phyloP scores from a whole-genome alignment of 2,329 filamentous ascomycete genomes.

The Colletotrichum sublineola region DNA sequence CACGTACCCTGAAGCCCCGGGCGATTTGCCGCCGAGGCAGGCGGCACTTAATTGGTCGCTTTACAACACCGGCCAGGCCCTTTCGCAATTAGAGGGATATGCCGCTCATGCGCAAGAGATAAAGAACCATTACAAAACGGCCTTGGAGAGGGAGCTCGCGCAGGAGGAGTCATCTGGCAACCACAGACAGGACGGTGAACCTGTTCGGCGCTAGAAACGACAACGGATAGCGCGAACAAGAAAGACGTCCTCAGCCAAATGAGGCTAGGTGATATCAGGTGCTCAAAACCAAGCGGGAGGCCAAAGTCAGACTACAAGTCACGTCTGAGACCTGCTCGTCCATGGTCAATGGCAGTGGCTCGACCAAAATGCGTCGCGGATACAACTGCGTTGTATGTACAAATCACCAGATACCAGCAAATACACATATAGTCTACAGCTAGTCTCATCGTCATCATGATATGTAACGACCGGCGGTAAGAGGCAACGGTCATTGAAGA shows the following conservation, averaged over 20 bases:
- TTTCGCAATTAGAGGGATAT: slow-evolving; percentile 44
- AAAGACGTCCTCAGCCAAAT: neutral
- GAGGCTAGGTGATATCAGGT: neutral
- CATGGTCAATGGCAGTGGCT: neutral
- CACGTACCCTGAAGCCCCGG: slow-evolving; percentile 9
- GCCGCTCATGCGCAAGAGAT: slow-evolving; percentile 45
- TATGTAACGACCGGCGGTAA: slow-evolving; percentile 82
- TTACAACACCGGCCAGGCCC: slow-evolving; percentile 42
- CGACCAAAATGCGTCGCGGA: too few relatives aligned
- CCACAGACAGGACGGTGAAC: neutral
- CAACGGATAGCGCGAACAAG: neutral
- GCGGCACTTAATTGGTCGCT: slow-evolving; percentile 42
- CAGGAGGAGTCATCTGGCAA: slow-evolving; percentile 4
- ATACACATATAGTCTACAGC: neutral
- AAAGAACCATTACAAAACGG: slow-evolving; percentile 39
- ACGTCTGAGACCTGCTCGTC: neutral
- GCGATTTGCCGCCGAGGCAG: slow-evolving; percentile 12
- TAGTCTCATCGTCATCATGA: slow-evolving; percentile 16
- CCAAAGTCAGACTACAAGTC: neutral
- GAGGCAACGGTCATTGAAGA: slow-evolving; percentile 74
- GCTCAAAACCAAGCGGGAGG: neutral
- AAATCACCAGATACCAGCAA: neutral
- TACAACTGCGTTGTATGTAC: neutral
- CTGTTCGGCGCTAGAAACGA: slow-evolving; percentile 6
- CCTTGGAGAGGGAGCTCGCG: slow-evolving; percentile 46